These are phyloP conservation scores for Byssochlamys sp. DNA, from an alignment of 2,329 filamentous ascomycete genomes.

Conservation along the genomic window DNA sequence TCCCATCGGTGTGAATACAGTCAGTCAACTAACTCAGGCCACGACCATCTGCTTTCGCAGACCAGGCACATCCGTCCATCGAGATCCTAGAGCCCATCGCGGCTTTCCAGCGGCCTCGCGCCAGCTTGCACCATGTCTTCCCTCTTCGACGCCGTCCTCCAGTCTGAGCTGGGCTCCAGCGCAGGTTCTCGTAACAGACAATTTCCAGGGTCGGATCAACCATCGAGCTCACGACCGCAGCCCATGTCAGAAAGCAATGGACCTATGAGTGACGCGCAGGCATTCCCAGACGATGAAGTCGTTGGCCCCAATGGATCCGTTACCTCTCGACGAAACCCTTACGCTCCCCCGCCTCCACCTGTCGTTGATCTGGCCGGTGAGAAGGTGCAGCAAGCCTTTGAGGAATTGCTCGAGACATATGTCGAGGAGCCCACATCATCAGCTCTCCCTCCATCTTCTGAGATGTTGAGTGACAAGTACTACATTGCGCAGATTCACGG, in stretches of 20 bases:
- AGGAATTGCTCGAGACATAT: constrained; percentile 54
- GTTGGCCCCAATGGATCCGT: constrained; percentile 46
- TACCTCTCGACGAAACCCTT: constrained; percentile 38
- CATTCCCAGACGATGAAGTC: constrained; percentile 53
- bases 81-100: constrained; percentile 9
- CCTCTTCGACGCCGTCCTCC: constrained; percentile 33
- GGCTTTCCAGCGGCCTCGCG: constrained; percentile 18
- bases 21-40: not conserved
- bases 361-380: constrained; percentile 54
- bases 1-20: not conserved
- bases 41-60: not conserved
- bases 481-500: constrained; percentile 59
- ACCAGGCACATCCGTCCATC: constrained; percentile 9
- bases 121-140: constrained; percentile 26
- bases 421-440: constrained; percentile 49
- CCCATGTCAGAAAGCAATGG: constrained; percentile 43
- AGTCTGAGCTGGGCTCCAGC: constrained; percentile 32
- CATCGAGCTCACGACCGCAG: constrained; percentile 47
- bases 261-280: constrained; percentile 48
- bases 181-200: constrained; percentile 21
- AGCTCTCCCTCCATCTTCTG: constrained; percentile 44
- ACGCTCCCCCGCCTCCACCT: constrained; percentile 45
- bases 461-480: constrained; percentile 52
- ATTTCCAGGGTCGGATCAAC: constrained; percentile 28
- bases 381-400: constrained; percentile 53